A percentile compares a stretch with the other conserved stretches of the same genome.
phyloP scores from a whole-genome alignment of 305 asterid genomes.

The Galium porrigens region DNA sequence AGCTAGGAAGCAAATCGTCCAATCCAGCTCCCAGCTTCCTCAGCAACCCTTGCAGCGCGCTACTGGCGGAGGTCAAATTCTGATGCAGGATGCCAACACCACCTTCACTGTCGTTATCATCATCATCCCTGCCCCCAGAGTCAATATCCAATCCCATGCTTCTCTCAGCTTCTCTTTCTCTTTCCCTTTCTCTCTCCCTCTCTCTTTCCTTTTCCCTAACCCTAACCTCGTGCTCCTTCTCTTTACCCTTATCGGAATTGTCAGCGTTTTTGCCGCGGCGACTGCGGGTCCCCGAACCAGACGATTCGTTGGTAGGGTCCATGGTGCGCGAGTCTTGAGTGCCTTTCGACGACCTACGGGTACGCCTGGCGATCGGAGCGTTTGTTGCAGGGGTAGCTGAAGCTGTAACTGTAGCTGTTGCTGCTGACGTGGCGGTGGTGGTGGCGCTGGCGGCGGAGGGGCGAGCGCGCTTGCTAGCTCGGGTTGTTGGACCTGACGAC shows the following conservation, averaged over 20 bases:
- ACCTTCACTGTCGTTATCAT: conserved; percentile 71
- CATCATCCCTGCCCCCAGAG: conserved; percentile 53
- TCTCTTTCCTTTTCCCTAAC: conserved; percentile 39
- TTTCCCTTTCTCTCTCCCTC: conserved; percentile 39
- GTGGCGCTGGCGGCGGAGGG: conserved; percentile 23
- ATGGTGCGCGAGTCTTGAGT: conserved; percentile 22
- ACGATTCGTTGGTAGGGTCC: conserved; percentile 66
- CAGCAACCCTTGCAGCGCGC: conserved; percentile 92
- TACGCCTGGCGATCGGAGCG: conserved; percentile 48
- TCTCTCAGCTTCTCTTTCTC: conserved; percentile 50
- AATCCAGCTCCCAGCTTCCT: conserved; percentile 88
- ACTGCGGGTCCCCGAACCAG: conserved; percentile 58
- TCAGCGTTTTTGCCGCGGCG: conserved; percentile 85
- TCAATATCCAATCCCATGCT: conserved; percentile 60
- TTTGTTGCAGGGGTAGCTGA: conserved; percentile 9
- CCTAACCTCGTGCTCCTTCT: conserved; percentile 66
- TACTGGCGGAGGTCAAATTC: conserved; percentile 81
- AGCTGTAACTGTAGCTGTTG: conserved; percentile 9
- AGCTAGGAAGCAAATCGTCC: conserved; percentile 88
- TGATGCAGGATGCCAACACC: conserved; percentile 83
- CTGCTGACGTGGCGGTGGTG: not conserved
- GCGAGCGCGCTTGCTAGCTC: conserved; percentile 76
- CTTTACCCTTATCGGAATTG: conserved; percentile 75
- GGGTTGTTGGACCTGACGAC: conserved; percentile 57
- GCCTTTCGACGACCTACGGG: conserved; percentile 45